These are phyloP conservation scores for Tolypocladium guangdongense DNA, from an alignment of 2,329 filamentous ascomycete genomes.

Conservation along the genomic window DNA sequence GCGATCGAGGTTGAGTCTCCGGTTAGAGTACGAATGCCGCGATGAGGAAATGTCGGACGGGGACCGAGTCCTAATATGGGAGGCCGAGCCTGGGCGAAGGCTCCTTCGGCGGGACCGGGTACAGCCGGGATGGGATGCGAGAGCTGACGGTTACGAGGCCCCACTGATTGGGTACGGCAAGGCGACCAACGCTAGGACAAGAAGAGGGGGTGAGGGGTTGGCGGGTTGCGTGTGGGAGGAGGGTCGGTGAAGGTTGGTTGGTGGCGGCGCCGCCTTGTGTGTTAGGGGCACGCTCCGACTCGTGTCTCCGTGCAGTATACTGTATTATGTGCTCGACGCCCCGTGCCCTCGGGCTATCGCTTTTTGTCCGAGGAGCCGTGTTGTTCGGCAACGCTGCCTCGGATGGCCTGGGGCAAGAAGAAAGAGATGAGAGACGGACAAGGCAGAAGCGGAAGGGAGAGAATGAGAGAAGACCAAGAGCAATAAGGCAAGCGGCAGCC, in stretches of 20 bases:
- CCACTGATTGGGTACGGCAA: background rate
- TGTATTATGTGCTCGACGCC: too few relatives aligned
- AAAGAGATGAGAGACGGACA: too few relatives aligned
- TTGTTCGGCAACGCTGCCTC: too few relatives aligned
- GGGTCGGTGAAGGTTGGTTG: background rate
- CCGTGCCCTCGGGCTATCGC: too few relatives aligned
- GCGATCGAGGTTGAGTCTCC: background rate
- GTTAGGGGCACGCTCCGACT: background rate
- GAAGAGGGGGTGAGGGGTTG: too few relatives aligned
- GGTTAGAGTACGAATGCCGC: background rate
- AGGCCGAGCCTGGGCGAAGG: background rate
- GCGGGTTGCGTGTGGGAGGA: background rate
- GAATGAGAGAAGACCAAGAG: too few relatives aligned
- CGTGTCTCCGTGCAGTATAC: background rate
- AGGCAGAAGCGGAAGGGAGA: too few relatives aligned
- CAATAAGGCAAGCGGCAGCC: too few relatives aligned
- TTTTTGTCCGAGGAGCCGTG: too few relatives aligned
- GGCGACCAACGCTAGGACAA: background rate
- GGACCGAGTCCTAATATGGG: conserved; percentile 1
- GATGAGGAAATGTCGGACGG: background rate
- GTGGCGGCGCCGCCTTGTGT: background rate
- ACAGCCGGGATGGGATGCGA: conserved; percentile 3
- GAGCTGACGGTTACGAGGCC: background rate
- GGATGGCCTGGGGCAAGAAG: too few relatives aligned
- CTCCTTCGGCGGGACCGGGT: conserved; percentile 1